Percentiles rank a stretch among this genome's conserved stretches.
Conservation (phyloP, 495 filamentous ascomycete species). For the Neurospora sp. region DNA sequence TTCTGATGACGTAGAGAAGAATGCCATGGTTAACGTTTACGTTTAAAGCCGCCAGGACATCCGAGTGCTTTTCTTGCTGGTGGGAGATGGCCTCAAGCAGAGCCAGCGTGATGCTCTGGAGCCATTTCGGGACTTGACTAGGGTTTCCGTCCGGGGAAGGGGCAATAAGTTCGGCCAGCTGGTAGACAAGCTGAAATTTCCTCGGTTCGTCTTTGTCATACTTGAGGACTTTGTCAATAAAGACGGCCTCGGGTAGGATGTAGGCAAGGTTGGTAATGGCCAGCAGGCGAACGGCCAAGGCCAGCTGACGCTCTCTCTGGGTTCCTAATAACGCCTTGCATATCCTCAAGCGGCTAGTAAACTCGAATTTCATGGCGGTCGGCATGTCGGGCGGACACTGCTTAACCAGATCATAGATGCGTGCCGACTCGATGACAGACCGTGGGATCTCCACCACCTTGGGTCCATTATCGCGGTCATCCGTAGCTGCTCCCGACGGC, state of each 20-base stretch:
- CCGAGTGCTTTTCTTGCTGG: constrained; percentile 62
- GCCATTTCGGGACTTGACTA: constrained; percentile 51
- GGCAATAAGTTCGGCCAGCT: constrained; percentile 84
- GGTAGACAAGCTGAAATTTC: constrained; percentile 79
- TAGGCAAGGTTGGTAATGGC: constrained; percentile 91
- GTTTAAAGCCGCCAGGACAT: constrained; percentile 77
- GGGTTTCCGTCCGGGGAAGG: constrained; percentile 52
- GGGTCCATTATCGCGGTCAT: constrained; percentile 40
- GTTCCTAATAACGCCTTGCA: constrained; percentile 66
- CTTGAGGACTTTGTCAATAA: constrained; percentile 74
- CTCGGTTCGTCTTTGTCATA: constrained; percentile 87
- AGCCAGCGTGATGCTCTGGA: constrained; percentile 76
- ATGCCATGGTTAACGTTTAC: constrained; percentile 94
- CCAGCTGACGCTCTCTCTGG: constrained; percentile 55
- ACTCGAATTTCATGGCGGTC: constrained; percentile 65
- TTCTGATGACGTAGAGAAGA: constrained; percentile 86
- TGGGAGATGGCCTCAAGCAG: constrained; percentile 73
- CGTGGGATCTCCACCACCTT: constrained; percentile 65
- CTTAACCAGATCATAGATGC: constrained; percentile 58
- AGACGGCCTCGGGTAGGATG: constrained; percentile 66
- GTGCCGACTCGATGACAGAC: constrained; percentile 47
- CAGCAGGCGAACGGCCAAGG: constrained; percentile 70
- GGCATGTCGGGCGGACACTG: constrained; percentile 57
- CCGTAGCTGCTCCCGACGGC: constrained; percentile 28
- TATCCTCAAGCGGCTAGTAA: constrained; percentile 72